phyloP scores from a whole-genome alignment of 139 green algal species.

The Medakamo hakoo region DNA sequence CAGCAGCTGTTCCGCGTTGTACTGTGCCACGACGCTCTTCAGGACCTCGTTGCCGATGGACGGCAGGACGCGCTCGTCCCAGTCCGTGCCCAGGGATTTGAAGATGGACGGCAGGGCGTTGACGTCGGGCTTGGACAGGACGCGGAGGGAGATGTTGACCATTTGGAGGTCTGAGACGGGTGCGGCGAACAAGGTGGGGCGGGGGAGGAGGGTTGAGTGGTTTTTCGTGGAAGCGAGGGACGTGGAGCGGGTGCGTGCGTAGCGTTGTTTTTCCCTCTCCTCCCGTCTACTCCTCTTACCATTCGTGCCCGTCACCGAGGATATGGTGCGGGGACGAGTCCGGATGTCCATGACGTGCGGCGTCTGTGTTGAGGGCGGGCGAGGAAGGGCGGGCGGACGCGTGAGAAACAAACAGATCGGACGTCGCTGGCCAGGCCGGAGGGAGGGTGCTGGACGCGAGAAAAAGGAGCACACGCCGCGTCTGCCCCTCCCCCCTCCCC shows the following conservation, averaged over 20 bases:
- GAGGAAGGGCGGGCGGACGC: no score
- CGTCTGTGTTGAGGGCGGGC: no score
- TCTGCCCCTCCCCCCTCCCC: no score
- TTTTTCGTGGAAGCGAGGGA: no score
- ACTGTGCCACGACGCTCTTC: slow-evolving; percentile 95
- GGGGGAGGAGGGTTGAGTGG: background rate
- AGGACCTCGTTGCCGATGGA: slow-evolving; percentile 99
- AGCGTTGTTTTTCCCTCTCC: background rate
- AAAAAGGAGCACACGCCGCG: no score
- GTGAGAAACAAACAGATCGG: no score
- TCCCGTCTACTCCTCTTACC: slow-evolving; percentile 25
- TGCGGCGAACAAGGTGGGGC: background rate
- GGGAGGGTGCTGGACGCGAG: no score
- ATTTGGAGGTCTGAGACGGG: slow-evolving; percentile 85
- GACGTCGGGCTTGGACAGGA: slow-evolving; percentile 83
- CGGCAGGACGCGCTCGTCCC: slow-evolving; percentile 95
- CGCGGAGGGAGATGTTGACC: slow-evolving; percentile 94
- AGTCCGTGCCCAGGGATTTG: slow-evolving; percentile 83
- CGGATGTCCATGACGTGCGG: slow-evolving; percentile 93
- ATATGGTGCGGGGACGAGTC: slow-evolving; percentile 80
- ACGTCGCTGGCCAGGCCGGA: no score
- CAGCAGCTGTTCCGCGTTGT: slow-evolving; percentile 96
- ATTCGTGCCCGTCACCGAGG: slow-evolving; percentile 95
- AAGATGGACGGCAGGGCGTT: slow-evolving; percentile 71
- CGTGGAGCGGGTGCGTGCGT: background rate